phyloP scores from a whole-genome alignment of 371 early-diverging fungal species.

The Phascolomyces articulosus region DNA sequence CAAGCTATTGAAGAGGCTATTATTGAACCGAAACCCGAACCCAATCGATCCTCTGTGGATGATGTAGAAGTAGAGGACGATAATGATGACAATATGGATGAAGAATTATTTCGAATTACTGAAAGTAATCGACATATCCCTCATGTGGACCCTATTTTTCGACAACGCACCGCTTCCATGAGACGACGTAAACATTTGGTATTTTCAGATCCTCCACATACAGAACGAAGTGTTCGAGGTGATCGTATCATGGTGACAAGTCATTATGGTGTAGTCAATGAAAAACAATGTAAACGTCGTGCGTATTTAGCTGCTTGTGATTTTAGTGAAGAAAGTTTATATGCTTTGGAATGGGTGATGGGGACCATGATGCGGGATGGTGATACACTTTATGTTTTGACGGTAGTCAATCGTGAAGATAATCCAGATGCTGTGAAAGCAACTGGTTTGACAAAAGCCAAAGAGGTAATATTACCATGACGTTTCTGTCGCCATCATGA shows the following conservation, averaged over 20 bases:
- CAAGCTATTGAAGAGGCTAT: conserved; percentile 5
- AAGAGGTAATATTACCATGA: not conserved
- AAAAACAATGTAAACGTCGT: conserved; percentile 13
- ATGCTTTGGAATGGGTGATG: conserved; percentile 61
- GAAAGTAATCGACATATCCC: conserved; percentile 42
- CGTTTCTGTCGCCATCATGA: too few relatives aligned
- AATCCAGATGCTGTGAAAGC: conserved; percentile 3
- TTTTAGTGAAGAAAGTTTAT: conserved; percentile 45
- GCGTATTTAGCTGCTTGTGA: conserved; percentile 47
- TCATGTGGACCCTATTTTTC: not conserved
- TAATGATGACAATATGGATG: not conserved
- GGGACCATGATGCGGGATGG: conserved; percentile 62
- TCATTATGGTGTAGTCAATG: conserved; percentile 25
- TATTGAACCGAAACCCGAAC: conserved; percentile 16
- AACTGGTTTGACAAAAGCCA: not conserved
- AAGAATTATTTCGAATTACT: conserved; percentile 27
- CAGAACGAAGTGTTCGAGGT: conserved; percentile 11
- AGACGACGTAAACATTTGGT: conserved; percentile 19
- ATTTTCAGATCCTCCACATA: conserved; percentile 13
- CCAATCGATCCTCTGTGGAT: not conserved
- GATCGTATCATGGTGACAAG: conserved; percentile 25
- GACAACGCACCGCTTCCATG: not conserved
- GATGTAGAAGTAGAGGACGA: conserved; percentile 13
- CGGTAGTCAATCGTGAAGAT: conserved; percentile 45
- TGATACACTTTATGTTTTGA: conserved; percentile 54